Conservation (phyloP, 805 yeast genomes). For the Lipomyces mesembrius region DNA sequence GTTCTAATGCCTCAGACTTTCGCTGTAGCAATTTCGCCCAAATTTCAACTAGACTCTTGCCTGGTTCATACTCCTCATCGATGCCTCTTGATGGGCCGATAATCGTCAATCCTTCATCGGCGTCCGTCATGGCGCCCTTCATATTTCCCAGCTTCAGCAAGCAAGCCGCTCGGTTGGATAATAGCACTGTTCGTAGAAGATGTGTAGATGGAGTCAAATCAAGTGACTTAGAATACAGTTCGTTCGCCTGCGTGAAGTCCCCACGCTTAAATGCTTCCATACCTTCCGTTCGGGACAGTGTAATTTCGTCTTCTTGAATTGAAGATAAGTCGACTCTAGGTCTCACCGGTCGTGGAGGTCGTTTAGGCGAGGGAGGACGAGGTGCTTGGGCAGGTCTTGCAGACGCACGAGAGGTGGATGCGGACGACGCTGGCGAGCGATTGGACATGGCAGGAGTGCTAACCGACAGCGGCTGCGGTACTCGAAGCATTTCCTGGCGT, state of each 20-base stretch:
- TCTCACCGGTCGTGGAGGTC: conserved; percentile 24
- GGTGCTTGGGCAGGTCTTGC: background rate
- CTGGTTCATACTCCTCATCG: conserved; percentile 53
- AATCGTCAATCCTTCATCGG: conserved; percentile 55
- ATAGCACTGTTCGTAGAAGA: conserved; percentile 65
- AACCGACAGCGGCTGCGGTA: background rate
- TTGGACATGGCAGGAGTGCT: background rate
- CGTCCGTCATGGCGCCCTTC: conserved; percentile 53
- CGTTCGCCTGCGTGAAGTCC: conserved; percentile 71
- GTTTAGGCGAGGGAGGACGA: conserved; percentile 5
- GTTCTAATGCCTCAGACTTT: conserved; percentile 84
- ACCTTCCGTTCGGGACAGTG: conserved; percentile 53
- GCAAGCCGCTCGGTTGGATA: conserved; percentile 76
- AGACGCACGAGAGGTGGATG: background rate
- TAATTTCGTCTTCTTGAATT: conserved; percentile 43
- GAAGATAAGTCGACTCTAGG: conserved; percentile 41
- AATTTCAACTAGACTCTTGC: conserved; percentile 65
- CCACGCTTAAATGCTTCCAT: conserved; percentile 74
- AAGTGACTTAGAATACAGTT: conserved; percentile 61
- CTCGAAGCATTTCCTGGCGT: background rate
- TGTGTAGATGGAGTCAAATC: conserved; percentile 66
- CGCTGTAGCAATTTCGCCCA: conserved; percentile 72
- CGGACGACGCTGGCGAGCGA: background rate
- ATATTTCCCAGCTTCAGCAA: conserved; percentile 72
- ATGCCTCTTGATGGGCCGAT: conserved; percentile 49